Evolutionary conservation across 805 yeast species (phyloP), one percentile per base, ranked within the genome.

Genomic region (Wickerhamomyces ciferrii): DNA sequence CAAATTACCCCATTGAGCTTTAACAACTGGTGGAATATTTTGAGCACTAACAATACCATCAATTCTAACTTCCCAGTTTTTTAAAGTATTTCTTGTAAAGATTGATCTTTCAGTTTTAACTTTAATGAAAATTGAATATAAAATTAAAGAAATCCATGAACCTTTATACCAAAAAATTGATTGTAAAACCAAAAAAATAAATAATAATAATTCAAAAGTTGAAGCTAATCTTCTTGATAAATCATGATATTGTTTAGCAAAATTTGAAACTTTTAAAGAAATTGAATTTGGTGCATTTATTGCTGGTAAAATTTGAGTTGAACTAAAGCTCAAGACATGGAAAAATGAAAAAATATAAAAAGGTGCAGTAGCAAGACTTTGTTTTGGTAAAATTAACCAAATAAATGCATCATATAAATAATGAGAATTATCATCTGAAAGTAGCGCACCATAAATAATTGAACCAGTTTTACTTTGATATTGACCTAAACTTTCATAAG

Each of bases 271-370:
- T 45, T 50, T 48, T 37, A 54, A 46, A 27, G 63, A 50, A 5
- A 58, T 15, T 41, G 53, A 54, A 17, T 66, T 44, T 5, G 61
- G 46, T 48, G 66, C 43, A 42, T 53, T 51, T 21, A 81, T 66
- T 6, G 78, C 70, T 36, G 97, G 96, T 44, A 91, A 70, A 46
- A 92, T 53, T 52, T 74, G 76, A 38, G 80, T 73, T 55, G 84
- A 79, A 45, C 76, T 53, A 69, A 87, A 92, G 18, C 84, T 82
- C 58, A 90, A 70, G 11, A 80, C 81, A 63, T 91, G 97, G 79
- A 92, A 90, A 18, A 82, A 61, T 8, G 97, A 84, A 65, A 85
- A 91, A 47, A 87, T 69, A 41, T 79, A 70, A 60, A 86, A 89
- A 46, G 97, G 96, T 21, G 83, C 62, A 51, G 84, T 68, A 2